Base-by-base conservation (phyloP, 371 early-diverging fungal genomes). In the Zancudomyces culisetae region DNA sequence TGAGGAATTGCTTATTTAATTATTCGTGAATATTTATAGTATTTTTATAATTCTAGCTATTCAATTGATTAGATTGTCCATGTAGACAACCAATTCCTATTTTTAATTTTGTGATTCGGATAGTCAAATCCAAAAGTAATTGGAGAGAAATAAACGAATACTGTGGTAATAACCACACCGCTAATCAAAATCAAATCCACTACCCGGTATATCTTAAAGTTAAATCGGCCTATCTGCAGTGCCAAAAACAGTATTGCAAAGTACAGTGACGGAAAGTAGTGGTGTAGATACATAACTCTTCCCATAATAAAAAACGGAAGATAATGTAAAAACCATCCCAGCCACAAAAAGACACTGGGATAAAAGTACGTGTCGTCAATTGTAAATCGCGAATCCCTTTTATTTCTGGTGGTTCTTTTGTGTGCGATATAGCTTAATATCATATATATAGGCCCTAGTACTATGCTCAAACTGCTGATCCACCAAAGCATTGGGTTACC, bases 401-500 rank as follows among this genome's bases (percentile, higher is more conserved):
- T n/a, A n/a, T n/a, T 18, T 27, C 68, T 53, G 45, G 74, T 72
- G 27, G 75, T 71, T 49, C 94, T 68, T 55, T 81, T 81, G 57
- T 71, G 70, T 30, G 89, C 74, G 28, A 87, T 57, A 1, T 74
- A 50, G 56, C 84, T 88, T 51, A 73, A 78, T 2, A 72, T 56
- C 0, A 62, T 53, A 12, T 70, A 52, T 0, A 74, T 42, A 0
- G 59, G 53, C 3, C 57, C 60, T 49, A 82, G 76, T 0, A 68
- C 68, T 10, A 35, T 15, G 15, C 6, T 10, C 10, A 65, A 47
- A 13, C 80, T 70, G 8, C 83, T 72, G 2, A 79, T 60, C 90
- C 94, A 94, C 97, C 98, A 98, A 12, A 91, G 76, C 12, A 90
- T 58, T 2, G 99, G 98, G 64, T 98, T 92, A 21, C 98, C 98